Evolutionary conservation across 2,329 filamentous ascomycete species (phyloP).

Genomic region (Arachnopeziza araneosa): DNA sequence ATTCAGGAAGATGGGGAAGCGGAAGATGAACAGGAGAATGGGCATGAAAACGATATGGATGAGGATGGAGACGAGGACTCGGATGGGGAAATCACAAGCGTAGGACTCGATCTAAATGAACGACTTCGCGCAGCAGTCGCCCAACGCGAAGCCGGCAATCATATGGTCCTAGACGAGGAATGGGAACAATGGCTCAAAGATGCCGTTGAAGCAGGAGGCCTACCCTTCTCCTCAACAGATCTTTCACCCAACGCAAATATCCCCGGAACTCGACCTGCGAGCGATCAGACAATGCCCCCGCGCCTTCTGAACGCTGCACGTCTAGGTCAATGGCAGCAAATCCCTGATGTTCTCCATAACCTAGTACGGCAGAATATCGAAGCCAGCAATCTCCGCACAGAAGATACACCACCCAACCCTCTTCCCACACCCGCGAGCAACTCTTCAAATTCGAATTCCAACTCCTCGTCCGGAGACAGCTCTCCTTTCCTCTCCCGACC

Average conservation of each 20-base stretch:
- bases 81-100: slow-evolving; percentile 49
- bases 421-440: not conserved
- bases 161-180: slow-evolving; percentile 59
- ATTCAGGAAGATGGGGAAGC: slow-evolving; percentile 30
- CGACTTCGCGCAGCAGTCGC: slow-evolving; percentile 60
- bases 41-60: slow-evolving; percentile 36
- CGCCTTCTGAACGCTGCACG: slow-evolving; percentile 50
- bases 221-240: slow-evolving; percentile 40
- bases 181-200: slow-evolving; percentile 73
- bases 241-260: slow-evolving; percentile 28
- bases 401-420: not conserved
- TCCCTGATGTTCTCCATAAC: slow-evolving; percentile 50
- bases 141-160: slow-evolving; percentile 55
- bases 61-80: slow-evolving; percentile 41
- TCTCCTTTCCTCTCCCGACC: not conserved
- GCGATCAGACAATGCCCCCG: slow-evolving; percentile 38
- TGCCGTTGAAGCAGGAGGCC: slow-evolving; percentile 56
- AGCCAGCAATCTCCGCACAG: not conserved
- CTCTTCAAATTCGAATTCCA: not conserved
- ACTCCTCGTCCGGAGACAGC: not conserved
- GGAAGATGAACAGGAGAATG: slow-evolving; percentile 28
- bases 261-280: slow-evolving; percentile 32
- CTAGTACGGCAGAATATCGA: slow-evolving; percentile 38
- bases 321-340: slow-evolving; percentile 50
- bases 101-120: slow-evolving; percentile 58